Percentiles rank a stretch among this genome's conserved stretches.
Conservation (phyloP, 2,329 filamentous ascomycete genomes). For the Fusarium sp. region DNA sequence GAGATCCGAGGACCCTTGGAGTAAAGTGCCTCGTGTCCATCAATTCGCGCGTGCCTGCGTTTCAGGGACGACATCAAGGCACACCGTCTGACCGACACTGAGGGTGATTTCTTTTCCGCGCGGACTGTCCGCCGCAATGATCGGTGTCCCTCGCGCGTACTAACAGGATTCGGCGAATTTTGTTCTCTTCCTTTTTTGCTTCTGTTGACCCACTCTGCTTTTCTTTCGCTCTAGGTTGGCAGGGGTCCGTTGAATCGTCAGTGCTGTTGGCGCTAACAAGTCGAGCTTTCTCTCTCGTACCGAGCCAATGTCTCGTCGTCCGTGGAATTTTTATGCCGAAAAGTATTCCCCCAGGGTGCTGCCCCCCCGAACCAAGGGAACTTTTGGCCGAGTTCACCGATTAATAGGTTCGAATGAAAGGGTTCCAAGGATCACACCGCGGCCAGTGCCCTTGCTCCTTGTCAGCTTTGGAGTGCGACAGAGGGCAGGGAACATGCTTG, state of each 20-base stretch:
- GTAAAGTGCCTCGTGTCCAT: constrained; percentile 13
- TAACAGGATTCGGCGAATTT: constrained; percentile 30
- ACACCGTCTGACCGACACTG: constrained; percentile 17
- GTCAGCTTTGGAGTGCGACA: constrained; percentile 22
- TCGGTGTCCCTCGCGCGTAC: constrained; percentile 21
- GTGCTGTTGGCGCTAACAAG: constrained; percentile 9
- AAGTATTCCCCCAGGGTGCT: constrained; percentile 2
- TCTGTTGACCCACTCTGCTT: constrained; percentile 21
- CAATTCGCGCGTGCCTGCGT: constrained; percentile 29
- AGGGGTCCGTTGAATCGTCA: constrained; percentile 11
- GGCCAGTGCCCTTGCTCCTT: constrained; percentile 18
- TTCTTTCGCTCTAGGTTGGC: constrained; percentile 22
- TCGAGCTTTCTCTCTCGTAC: constrained; percentile 3
- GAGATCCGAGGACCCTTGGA: constrained; percentile 35
- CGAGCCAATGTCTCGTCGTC: background rate
- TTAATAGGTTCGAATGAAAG: constrained; percentile 4
- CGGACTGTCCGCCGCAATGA: constrained; percentile 28
- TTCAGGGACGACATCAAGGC: constrained; percentile 19
- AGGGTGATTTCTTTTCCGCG: constrained; percentile 24
- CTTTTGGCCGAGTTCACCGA: constrained; percentile 10
- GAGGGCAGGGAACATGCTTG: constrained; percentile 28
- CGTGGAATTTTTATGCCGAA: constrained; percentile 1
- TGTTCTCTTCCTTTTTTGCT: constrained; percentile 18
- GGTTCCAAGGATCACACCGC: constrained; percentile 4
- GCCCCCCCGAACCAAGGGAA: background rate